Evolutionary conservation across 2,329 filamentous ascomycete genomes (phyloP).

Genomic region (Fusarium musae): DNA sequence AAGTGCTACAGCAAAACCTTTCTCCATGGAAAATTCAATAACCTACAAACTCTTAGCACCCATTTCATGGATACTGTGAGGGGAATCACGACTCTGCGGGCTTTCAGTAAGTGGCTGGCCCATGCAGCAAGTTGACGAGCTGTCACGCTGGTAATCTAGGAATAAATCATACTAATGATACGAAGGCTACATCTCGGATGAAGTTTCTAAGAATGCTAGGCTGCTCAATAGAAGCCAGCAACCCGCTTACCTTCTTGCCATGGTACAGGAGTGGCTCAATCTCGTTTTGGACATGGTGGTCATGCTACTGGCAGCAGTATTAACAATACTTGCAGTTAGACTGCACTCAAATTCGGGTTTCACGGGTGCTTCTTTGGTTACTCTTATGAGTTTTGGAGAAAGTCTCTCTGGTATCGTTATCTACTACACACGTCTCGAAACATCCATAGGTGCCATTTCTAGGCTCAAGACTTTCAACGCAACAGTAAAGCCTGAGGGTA

Average conservation of each 20-base stretch:
- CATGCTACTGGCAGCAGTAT: slow-evolving; percentile 57
- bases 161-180: background rate
- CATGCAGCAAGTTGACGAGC: slow-evolving; percentile 24
- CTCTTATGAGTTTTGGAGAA: slow-evolving; percentile 50
- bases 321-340: slow-evolving; percentile 60
- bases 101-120: slow-evolving; percentile 60
- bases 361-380: slow-evolving; percentile 53
- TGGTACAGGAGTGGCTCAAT: slow-evolving; percentile 68
- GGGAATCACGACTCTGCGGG: slow-evolving; percentile 65
- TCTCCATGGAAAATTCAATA: background rate
- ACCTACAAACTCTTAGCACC: slow-evolving; percentile 42
- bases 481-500: slow-evolving; percentile 37
- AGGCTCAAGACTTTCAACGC: slow-evolving; percentile 36
- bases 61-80: slow-evolving; percentile 68
- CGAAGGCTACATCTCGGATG: background rate
- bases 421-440: slow-evolving; percentile 37
- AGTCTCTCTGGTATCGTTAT: slow-evolving; percentile 31
- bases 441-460: slow-evolving; percentile 38
- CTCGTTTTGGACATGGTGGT: slow-evolving; percentile 63
- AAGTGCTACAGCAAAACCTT: background rate
- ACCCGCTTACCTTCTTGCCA: slow-evolving; percentile 66
- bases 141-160: background rate
- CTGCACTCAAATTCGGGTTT: slow-evolving; percentile 50
- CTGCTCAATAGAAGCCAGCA: slow-evolving; percentile 65
- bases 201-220: slow-evolving; percentile 54